Evolutionary conservation across 768 basidiomycete genomes (phyloP), one percentile per base, ranked within the genome.

Genomic region (Erythrobasidium yunnanense): DNA sequence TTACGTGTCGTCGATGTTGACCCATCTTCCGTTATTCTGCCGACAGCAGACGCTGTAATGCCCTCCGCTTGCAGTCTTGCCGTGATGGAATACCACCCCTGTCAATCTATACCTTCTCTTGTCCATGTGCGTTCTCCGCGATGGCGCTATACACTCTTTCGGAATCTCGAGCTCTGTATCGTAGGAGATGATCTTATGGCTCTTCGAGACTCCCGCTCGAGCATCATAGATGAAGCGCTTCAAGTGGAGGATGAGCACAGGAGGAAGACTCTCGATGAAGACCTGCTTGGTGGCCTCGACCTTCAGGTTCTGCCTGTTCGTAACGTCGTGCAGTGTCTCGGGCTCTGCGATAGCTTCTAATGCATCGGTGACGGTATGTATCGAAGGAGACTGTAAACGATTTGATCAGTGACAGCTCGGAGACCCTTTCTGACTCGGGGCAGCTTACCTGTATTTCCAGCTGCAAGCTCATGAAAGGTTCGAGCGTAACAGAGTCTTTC

Each of bases 11-110:
- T 97, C 92, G 57, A 96, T 87, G 54, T 92, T 84, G 67, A 95
- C 80, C 93, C 93, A 96, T 65, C 87, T 84, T 4, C 81, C 79
- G 1, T 79, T 77, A 60, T 81, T 80, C 35, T 76, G 27, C 73
- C 71, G 78, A 8, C 92, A 87, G 71, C 90, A 87, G 51, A 93
- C 82, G 1, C 92, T 97, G 78, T 96, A 97, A 76, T 96, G 93
- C 0, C 93, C 93, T 1, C 91, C 90, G 0, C 85, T 85, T 0
- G 93, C 90, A 5, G 88, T 87, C 29, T 81, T 79, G 1, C 93
- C 93, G 70, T 99, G 92, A 75, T 99, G 93, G 76, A 96, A 96
- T 13, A 96, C 77, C 7, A 85, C 93, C 88, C 49, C 51, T 3
- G 32, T 4, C 7, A 93, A 81, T 71, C 84, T 85, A 74, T 92